Evolutionary conservation across 805 yeast genomes (phyloP).

Genomic region (Hermanozyma aechmeae): DNA sequence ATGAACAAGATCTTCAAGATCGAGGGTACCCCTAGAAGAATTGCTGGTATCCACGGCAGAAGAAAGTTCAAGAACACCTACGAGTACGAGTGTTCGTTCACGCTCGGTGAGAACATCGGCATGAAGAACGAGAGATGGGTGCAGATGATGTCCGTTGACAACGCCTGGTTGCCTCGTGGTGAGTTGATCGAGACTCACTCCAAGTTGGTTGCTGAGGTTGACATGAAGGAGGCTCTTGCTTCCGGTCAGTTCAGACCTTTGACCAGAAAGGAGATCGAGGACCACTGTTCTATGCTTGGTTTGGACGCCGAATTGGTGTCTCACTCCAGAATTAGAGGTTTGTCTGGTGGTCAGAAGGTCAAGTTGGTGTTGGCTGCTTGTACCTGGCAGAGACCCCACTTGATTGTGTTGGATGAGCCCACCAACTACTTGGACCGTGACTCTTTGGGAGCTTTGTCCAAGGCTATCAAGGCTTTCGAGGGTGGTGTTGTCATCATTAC

Average conservation of each 20-base stretch:
- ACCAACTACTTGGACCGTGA: conserved; percentile 99
- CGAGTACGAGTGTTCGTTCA: conserved; percentile 98
- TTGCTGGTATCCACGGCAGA: conserved; percentile 89
- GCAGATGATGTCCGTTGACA: conserved; percentile 99
- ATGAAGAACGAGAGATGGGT: conserved; percentile 99
- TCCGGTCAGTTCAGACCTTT: conserved; percentile 99
- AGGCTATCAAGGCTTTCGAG: conserved; percentile 96
- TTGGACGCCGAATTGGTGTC: conserved; percentile 98
- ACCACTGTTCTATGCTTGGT: conserved; percentile 97
- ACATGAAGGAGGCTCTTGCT: conserved; percentile 99
- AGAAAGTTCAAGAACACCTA: conserved; percentile 99
- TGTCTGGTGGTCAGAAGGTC: conserved; percentile 99
- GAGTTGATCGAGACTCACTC: conserved; percentile 89
- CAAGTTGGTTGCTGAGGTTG: conserved; percentile 99
- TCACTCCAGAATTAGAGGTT: conserved; percentile 99
- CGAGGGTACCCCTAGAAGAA: conserved; percentile 98
- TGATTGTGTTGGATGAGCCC: conserved; percentile 99
- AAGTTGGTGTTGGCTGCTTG: conserved; percentile 99
- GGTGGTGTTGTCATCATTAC: conserved; percentile 99
- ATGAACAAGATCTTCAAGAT: conserved; percentile 99
- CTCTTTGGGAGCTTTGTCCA: conserved; percentile 98
- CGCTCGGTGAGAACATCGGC: conserved; percentile 97
- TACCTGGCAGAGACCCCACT: conserved; percentile 99
- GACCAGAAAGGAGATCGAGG: conserved; percentile 99
- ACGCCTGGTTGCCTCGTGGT: conserved; percentile 99